phyloP scores from a whole-genome alignment of 768 basidiomycete genomes.

The Trametes cingulata region DNA sequence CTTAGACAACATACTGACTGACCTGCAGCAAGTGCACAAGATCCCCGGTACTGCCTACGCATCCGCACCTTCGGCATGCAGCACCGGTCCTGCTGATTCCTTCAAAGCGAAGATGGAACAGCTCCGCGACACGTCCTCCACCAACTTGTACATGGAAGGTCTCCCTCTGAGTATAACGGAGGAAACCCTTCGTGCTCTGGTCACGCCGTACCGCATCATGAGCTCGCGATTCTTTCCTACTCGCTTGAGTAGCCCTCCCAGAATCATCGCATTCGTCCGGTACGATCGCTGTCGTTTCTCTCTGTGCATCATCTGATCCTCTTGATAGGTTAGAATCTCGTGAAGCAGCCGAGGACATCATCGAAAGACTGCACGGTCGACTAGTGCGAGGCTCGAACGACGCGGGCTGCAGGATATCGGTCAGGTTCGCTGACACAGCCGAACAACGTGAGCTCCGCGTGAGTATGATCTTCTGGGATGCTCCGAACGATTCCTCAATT shows the following conservation, averaged over 20 bases:
- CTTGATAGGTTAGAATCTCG: slow-evolving; percentile 65
- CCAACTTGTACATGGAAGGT: slow-evolving; percentile 84
- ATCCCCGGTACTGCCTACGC: slow-evolving; percentile 76
- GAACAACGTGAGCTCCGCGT: slow-evolving; percentile 80
- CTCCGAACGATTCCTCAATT: slow-evolving; percentile 6
- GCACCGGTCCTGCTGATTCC: slow-evolving; percentile 35
- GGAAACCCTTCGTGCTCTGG: slow-evolving; percentile 63
- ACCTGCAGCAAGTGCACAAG: slow-evolving; percentile 66
- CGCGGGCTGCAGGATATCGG: slow-evolving; percentile 72
- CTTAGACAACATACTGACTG: neutral
- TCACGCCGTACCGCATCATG: slow-evolving; percentile 70
- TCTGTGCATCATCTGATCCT: neutral
- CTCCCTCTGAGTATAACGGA: slow-evolving; percentile 73
- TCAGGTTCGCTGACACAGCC: slow-evolving; percentile 75
- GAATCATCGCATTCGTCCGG: slow-evolving; percentile 84
- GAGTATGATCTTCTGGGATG: slow-evolving; percentile 29
- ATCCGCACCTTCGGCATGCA: slow-evolving; percentile 18
- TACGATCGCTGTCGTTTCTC: slow-evolving; percentile 33
- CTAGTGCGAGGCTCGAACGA: slow-evolving; percentile 83
- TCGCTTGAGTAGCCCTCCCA: slow-evolving; percentile 69
- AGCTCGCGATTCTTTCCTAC: slow-evolving; percentile 83
- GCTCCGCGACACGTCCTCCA: slow-evolving; percentile 62
- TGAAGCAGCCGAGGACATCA: slow-evolving; percentile 70
- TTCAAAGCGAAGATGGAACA: slow-evolving; percentile 85
- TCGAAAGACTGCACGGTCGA: slow-evolving; percentile 75